These are phyloP conservation scores for Candida michaelii DNA, from an alignment of 805 yeast genomes.

Conservation along the genomic window DNA sequence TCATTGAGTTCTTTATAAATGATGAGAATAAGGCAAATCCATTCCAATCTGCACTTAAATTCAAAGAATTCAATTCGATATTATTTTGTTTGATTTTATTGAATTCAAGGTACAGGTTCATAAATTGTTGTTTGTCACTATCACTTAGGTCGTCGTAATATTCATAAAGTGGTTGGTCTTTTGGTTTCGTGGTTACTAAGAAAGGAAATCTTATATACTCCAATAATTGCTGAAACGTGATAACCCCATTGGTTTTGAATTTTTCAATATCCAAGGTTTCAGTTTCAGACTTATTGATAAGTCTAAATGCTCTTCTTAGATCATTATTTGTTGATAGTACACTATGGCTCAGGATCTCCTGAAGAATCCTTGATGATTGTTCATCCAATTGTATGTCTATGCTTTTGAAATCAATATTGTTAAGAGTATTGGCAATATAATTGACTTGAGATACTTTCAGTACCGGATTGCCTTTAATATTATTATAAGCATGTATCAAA, in stretches of 20 bases:
- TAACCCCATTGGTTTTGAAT: constrained; percentile 17
- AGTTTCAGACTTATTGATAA: not conserved
- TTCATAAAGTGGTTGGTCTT: constrained; percentile 17
- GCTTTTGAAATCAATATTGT: not conserved
- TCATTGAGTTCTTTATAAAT: not conserved
- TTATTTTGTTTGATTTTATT: constrained; percentile 26
- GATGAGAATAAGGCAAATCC: not conserved
- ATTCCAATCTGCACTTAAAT: constrained; percentile 7
- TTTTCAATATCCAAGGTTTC: constrained; percentile 5
- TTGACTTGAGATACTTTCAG: not conserved
- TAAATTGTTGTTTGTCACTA: constrained; percentile 19
- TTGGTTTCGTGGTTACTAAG: constrained; percentile 8
- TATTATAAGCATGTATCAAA: constrained; percentile 10
- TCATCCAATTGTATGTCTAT: not conserved
- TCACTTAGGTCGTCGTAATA: constrained; percentile 19
- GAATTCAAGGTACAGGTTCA: constrained; percentile 24
- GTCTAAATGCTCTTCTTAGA: not conserved
- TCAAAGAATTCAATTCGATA: constrained; percentile 24
- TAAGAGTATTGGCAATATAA: constrained; percentile 1
- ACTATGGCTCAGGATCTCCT: not conserved
- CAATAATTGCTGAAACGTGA: constrained; percentile 23
- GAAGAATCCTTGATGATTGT: not conserved
- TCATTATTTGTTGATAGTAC: not conserved
- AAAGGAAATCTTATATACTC: constrained; percentile 19
- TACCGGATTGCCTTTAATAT: not conserved